phyloP scores from a whole-genome alignment of 768 basidiomycete genomes.

The Termitomyces sp. region DNA sequence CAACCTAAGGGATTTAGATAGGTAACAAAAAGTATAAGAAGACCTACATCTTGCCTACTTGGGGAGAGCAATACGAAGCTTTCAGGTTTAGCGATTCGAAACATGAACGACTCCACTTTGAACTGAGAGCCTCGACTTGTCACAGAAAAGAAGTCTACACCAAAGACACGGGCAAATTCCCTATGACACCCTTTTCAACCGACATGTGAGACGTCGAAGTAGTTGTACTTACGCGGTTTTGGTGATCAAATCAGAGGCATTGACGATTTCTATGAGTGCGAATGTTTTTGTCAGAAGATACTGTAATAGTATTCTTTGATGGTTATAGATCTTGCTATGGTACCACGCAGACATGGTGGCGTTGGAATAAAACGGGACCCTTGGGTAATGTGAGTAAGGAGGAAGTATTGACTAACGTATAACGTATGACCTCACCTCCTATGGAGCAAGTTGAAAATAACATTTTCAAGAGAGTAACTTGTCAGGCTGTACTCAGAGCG shows the following conservation, averaged over 20 bases:
- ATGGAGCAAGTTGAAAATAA: slow-evolving; percentile 74
- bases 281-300: slow-evolving; percentile 63
- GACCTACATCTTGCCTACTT: slow-evolving; percentile 71
- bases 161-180: slow-evolving; percentile 96
- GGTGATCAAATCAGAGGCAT: slow-evolving; percentile 74
- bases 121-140: slow-evolving; percentile 94
- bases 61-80: slow-evolving; percentile 89
- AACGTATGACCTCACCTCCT: slow-evolving; percentile 51
- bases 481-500: slow-evolving; percentile 74
- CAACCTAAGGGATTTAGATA: slow-evolving; percentile 54
- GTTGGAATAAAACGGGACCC: slow-evolving; percentile 71
- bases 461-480: slow-evolving; percentile 87
- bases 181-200: slow-evolving; percentile 33
- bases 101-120: slow-evolving; percentile 99
- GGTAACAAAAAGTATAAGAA: neutral
- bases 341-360: slow-evolving; percentile 67
- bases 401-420: neutral
- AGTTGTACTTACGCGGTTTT: slow-evolving; percentile 73
- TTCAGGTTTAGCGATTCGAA: slow-evolving; percentile 95
- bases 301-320: slow-evolving; percentile 47
- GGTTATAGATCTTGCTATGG: slow-evolving; percentile 49
- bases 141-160: slow-evolving; percentile 95
- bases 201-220: neutral
- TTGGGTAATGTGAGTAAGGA: slow-evolving; percentile 20
- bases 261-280: slow-evolving; percentile 75